Base-by-base conservation (phyloP, 345 rosid species). In the Brassica nigra region DNA sequence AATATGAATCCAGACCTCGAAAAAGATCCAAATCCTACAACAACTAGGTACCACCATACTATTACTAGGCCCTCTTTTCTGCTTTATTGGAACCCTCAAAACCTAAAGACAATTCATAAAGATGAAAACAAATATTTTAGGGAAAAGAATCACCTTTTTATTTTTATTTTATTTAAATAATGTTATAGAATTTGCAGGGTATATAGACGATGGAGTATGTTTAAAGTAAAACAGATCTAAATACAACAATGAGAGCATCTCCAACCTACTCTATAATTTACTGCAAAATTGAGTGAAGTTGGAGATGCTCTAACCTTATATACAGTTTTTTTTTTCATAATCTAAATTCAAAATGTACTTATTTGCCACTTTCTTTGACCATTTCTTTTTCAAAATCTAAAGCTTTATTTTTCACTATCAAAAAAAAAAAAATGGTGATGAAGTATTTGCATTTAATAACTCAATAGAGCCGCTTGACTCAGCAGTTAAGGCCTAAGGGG, bases 61-160 rank as follows among this genome's bases (percentile, higher is more conserved):
- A 69, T 70, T 80, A 80, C 83, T 75, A 75, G 83, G 80, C 80
- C 83, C 76, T 61, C 78, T 78, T 79, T 73, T 80, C 79, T 80
- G 79, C 83, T 75, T 80, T 80, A 80, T 80, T 80, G 83, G 79
- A 75, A 80, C 73, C 63, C 80, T 70, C 80, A 81, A 80, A 70
- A 71, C 76, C 57, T 76, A 70, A 6, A 76, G 73, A 81, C 75
- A 81, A 75, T 80, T 68, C 70, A 74, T 80, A 80, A 28, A 64
- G 20, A 64, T 70, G 70, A 61, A 73, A 73, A 59, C 74, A 59
- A 74, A 68, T 4, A 69, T 3, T 62, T 59, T 62, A 4, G 70
- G 12, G 78, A 59, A 58, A 79, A 73, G 55, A 73, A 79, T 42
- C 73, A 73, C 10, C 7, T 58, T 57, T 54, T 5, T 5, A 6